phyloP scores from a whole-genome alignment of 1,284 basidiomycete genomes.

The Melanopsichium pennsylvanicum region DNA sequence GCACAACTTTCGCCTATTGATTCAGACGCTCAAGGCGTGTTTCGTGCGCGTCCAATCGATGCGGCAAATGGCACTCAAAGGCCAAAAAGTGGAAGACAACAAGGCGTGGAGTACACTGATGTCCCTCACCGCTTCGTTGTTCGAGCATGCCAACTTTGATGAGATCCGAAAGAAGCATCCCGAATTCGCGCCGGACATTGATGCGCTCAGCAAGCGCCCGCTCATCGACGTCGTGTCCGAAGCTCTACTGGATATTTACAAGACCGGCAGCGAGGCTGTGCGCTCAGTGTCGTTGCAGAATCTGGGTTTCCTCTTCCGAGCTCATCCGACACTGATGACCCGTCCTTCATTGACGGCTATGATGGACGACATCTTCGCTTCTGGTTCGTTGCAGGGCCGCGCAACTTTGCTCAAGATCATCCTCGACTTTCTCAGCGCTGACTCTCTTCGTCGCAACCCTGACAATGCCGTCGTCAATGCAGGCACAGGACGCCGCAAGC shows the following conservation, averaged over 20 bases:
- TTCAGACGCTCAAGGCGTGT: slow-evolving; percentile 70
- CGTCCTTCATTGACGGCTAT: slow-evolving; percentile 78
- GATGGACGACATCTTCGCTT: slow-evolving; percentile 85
- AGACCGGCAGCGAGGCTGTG: slow-evolving; percentile 72
- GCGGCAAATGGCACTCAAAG: slow-evolving; percentile 23
- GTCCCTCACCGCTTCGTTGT: slow-evolving; percentile 71
- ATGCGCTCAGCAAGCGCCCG: slow-evolving; percentile 70
- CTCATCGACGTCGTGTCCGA: slow-evolving; percentile 83
- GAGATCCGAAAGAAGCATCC: slow-evolving; percentile 70
- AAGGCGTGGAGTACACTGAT: slow-evolving; percentile 45
- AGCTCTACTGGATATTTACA: slow-evolving; percentile 76
- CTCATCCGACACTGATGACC: slow-evolving; percentile 87
- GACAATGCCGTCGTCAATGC: slow-evolving; percentile 35
- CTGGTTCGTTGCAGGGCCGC: slow-evolving; percentile 75
- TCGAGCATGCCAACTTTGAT: slow-evolving; percentile 89
- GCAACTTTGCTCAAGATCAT: slow-evolving; percentile 83
- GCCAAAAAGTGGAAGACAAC: slow-evolving; percentile 38
- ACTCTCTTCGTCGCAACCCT: slow-evolving; percentile 35
- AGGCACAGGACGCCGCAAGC: slow-evolving; percentile 30
- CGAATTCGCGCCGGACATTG: slow-evolving; percentile 32
- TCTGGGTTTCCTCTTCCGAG: slow-evolving; percentile 86
- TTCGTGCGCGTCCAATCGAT: slow-evolving; percentile 40
- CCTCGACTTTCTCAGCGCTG: slow-evolving; percentile 71
- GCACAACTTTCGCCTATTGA: slow-evolving; percentile 79
- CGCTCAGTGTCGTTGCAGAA: slow-evolving; percentile 77